Conservation (phyloP, 305 asterid genomes). For the Andrographis paniculata region DNA sequence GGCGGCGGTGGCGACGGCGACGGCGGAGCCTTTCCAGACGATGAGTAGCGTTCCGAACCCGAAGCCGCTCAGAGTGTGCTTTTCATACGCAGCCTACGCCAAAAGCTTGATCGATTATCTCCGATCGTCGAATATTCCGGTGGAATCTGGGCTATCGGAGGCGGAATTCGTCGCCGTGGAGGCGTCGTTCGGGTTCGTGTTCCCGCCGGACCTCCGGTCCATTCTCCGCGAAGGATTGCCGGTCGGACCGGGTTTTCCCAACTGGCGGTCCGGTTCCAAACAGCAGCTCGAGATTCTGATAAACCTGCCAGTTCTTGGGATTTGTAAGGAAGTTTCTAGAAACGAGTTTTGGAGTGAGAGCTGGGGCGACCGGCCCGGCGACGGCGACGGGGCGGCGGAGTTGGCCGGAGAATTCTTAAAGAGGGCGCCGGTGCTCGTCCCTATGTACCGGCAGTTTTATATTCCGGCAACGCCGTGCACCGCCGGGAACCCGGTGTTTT, state of each 20-base stretch:
- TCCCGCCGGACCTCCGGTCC: constrained; percentile 87
- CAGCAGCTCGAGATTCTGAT: constrained; percentile 48
- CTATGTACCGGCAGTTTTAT: constrained; percentile 55
- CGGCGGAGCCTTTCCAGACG: too few relatives aligned
- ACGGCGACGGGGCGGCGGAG: constrained; percentile 36
- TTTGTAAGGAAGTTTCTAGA: constrained; percentile 45
- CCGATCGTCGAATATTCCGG: constrained; percentile 39
- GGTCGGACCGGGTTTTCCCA: constrained; percentile 70
- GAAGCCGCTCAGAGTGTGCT: constrained; percentile 34
- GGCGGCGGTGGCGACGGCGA: too few relatives aligned
- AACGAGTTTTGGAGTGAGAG: constrained; percentile 39
- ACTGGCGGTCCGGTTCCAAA: constrained; percentile 67
- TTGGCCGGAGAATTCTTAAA: constrained; percentile 31
- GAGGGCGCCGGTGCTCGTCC: constrained; percentile 52
- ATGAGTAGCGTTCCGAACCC: too few relatives aligned
- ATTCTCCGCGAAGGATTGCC: constrained; percentile 88
- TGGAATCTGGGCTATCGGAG: constrained; percentile 70
- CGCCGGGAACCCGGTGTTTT: constrained; percentile 82
- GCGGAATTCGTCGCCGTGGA: constrained; percentile 52
- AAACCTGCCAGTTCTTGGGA: constrained; percentile 39
- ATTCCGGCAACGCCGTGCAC: constrained; percentile 49
- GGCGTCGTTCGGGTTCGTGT: constrained; percentile 32
- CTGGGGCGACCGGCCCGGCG: constrained; percentile 61
- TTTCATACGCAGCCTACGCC: constrained; percentile 84
- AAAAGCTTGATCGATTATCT: constrained; percentile 53